These are phyloP conservation scores for Dianthus caryophyllus DNA, from an alignment of 148 eudicot genomes.

Conservation along the genomic window DNA sequence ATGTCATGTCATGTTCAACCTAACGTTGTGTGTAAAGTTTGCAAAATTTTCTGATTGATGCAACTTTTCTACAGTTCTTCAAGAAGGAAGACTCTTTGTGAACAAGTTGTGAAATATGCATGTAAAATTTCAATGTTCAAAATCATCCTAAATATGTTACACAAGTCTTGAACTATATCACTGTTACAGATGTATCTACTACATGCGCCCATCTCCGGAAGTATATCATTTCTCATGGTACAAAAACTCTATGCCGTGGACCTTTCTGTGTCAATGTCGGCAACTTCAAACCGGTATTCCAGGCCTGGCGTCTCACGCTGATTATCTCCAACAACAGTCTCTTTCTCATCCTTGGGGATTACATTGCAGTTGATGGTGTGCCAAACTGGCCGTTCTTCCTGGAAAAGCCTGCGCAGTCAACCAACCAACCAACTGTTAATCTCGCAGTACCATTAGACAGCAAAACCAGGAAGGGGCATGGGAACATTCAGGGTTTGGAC, in stretches of 20 bases:
- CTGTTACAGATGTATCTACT: background rate
- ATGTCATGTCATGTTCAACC: too few species aligned
- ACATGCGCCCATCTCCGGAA: background rate
- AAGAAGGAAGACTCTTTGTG: background rate
- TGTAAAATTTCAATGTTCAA: background rate
- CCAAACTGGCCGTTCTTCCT: conserved; percentile 89
- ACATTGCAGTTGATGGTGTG: conserved; percentile 69
- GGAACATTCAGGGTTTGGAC: too few species aligned
- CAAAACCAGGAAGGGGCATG: background rate
- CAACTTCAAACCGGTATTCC: conserved; percentile 29
- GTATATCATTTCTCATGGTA: background rate
- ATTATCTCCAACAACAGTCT: conserved; percentile 32
- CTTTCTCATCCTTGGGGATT: conserved; percentile 51
- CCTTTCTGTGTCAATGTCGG: conserved; percentile 34
- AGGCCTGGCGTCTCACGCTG: conserved; percentile 45
- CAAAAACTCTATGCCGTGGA: conserved; percentile 32
- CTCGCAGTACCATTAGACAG: background rate
- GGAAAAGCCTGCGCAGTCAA: conserved; percentile 63
- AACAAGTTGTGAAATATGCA: background rate
- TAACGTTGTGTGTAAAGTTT: too few species aligned
- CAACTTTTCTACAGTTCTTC: background rate
- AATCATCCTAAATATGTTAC: background rate
- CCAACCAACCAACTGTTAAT: background rate
- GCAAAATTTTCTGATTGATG: too few species aligned
- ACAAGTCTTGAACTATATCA: background rate